Evolutionary conservation across 2,329 filamentous ascomycete genomes (phyloP).

Genomic region (Phyllosticta citribraziliensis): DNA sequence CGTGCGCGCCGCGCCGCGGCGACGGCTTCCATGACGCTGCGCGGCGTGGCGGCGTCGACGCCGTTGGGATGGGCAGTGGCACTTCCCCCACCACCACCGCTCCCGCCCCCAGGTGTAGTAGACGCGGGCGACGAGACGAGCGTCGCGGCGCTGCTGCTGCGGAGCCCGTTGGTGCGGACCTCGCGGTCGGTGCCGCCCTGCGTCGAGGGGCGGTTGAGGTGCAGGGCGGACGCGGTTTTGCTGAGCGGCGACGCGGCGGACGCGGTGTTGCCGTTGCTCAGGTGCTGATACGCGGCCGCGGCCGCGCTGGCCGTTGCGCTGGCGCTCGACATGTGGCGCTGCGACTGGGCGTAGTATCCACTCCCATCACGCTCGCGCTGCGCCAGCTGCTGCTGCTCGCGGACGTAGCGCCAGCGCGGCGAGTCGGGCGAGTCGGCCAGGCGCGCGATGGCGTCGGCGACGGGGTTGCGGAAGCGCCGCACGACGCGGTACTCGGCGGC

Average conservation of each 20-base stretch:
- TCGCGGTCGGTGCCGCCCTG: constrained; percentile 3
- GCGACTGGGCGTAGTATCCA: background rate
- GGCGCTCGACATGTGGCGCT: background rate
- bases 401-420: constrained; percentile 11
- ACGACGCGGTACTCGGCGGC: constrained; percentile 68
- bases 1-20: constrained; percentile 15
- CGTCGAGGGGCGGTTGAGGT: constrained; percentile 16
- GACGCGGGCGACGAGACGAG: constrained; percentile 16
- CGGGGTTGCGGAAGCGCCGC: constrained; percentile 60
- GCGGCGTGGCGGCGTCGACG: constrained; percentile 21
- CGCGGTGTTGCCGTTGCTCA: background rate
- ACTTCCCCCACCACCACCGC: constrained; percentile 21
- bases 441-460: constrained; percentile 52
- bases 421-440: constrained; percentile 43
- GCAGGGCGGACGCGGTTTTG: background rate
- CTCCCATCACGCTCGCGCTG: background rate
- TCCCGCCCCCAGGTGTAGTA: constrained; percentile 17
- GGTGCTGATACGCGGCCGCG: constrained; percentile 2
- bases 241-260: constrained; percentile 4
- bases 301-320: constrained; percentile 14
- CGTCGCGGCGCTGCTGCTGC: constrained; percentile 1
- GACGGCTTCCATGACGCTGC: constrained; percentile 16
- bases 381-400: background rate
- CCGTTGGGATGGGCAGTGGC: constrained; percentile 9
- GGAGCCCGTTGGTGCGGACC: constrained; percentile 19